A percentile compares a stretch with the other conserved stretches of the same genome.
Evolutionary conservation across 257 asterid genomes (phyloP).

Genomic region (Penstemon barbatus): DNA sequence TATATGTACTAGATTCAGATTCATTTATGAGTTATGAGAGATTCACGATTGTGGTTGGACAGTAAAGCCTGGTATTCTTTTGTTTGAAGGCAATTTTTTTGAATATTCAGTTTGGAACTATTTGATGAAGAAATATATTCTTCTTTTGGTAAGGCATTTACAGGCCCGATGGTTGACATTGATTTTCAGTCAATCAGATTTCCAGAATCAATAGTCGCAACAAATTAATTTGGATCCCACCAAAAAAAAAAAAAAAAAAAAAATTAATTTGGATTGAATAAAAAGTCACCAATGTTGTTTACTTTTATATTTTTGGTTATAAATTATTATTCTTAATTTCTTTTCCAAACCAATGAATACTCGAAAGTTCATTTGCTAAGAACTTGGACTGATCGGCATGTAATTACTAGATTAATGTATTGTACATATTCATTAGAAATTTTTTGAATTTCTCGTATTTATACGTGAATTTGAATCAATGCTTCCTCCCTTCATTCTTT

Average conservation of each 20-base stretch:
- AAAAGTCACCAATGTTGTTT: not conserved
- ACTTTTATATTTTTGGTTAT: not conserved
- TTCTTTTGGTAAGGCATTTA: not conserved
- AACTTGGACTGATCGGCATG: too few species aligned
- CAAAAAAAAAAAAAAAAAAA: too few species aligned
- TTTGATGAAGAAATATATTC: not conserved
- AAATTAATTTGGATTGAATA: not conserved
- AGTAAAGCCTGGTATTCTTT: slow-evolving; percentile 9
- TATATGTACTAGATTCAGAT: too few species aligned
- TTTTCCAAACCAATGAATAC: too few species aligned
- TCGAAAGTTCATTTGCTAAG: too few species aligned
- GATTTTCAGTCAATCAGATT: slow-evolving; percentile 12
- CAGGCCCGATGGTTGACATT: not conserved
- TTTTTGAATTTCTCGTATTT: too few species aligned
- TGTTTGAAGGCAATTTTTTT: slow-evolving; percentile 17
- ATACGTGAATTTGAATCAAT: too few species aligned
- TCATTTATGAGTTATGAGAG: too few species aligned
- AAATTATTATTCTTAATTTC: too few species aligned
- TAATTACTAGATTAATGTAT: too few species aligned
- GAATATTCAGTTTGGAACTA: slow-evolving; percentile 12
- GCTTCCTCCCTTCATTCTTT: too few species aligned
- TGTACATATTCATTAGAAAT: too few species aligned
- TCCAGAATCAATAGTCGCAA: slow-evolving; percentile 2
- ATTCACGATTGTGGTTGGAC: slow-evolving; percentile 26
- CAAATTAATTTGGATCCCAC: not conserved